A percentile compares a stretch with the other conserved stretches of the same genome.
Conservation (phyloP, 2,329 filamentous ascomycete genomes). For the Leptographium radiaticola region DNA sequence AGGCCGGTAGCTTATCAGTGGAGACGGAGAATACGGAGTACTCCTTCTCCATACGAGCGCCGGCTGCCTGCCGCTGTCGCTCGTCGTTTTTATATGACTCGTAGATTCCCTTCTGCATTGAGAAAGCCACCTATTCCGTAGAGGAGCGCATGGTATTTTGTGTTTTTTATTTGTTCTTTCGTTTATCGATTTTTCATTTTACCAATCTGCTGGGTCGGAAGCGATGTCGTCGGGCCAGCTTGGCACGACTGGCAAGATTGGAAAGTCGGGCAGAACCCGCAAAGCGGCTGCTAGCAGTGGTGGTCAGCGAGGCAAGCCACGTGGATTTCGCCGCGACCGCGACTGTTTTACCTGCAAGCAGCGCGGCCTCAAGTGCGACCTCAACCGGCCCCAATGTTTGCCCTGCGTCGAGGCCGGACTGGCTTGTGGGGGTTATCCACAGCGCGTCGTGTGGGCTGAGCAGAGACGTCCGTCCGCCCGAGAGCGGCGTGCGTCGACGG, state of each 20-base stretch:
- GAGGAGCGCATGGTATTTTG: neutral
- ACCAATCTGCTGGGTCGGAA: neutral
- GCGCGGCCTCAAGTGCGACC: conserved; percentile 11
- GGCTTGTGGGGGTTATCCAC: conserved; percentile 19
- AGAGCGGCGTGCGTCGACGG: neutral
- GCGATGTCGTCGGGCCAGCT: neutral
- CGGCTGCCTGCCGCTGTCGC: too few species aligned
- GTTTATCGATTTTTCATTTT: neutral
- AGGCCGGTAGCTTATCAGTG: neutral
- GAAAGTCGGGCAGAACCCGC: neutral
- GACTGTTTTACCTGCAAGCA: conserved; percentile 11
- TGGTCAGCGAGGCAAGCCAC: conserved; percentile 5
- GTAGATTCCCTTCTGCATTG: neutral
- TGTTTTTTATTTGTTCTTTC: neutral
- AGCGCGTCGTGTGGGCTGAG: conserved; percentile 18
- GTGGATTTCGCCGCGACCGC: conserved; percentile 10
- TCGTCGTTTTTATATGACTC: neutral
- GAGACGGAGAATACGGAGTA: neutral
- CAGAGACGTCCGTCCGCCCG: neutral
- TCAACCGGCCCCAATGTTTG: conserved; percentile 11
- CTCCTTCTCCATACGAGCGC: too few species aligned
- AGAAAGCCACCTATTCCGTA: neutral
- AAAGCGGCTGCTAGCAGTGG: neutral
- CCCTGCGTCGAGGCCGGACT: conserved; percentile 16
- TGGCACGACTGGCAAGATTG: neutral